These are phyloP conservation scores for Gonium pectorale DNA, from an alignment of 139 green algal genomes.

Conservation along the genomic window DNA sequence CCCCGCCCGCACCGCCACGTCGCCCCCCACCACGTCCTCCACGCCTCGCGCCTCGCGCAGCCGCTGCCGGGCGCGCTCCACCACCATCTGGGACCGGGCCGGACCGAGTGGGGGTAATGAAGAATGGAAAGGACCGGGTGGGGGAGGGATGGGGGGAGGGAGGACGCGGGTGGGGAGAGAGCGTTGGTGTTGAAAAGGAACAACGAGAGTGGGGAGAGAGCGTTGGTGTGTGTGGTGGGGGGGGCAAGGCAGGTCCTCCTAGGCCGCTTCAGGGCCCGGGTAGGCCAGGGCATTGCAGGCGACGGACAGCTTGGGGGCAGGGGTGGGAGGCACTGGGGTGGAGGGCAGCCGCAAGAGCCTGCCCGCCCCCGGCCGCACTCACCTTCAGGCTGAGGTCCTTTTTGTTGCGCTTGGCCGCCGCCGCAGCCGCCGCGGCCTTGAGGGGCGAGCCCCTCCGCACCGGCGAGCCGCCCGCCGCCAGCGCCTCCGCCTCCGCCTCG, in stretches of 20 bases:
- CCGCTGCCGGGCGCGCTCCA: constrained; percentile 58
- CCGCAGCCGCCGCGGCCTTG: neutral
- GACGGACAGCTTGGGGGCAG: no score
- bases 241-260: no score
- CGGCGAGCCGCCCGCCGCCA: neutral
- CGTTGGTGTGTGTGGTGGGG: no score
- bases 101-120: no score
- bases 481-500: constrained; percentile 8
- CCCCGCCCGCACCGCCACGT: constrained; percentile 58
- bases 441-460: neutral
- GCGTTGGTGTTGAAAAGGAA: no score
- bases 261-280: no score
- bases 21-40: constrained; percentile 37
- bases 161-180: neutral
- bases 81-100: constrained; percentile 46
- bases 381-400: constrained; percentile 44
- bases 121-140: no score
- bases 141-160: neutral
- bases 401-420: constrained; percentile 23
- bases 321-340: no score
- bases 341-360: no score
- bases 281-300: no score
- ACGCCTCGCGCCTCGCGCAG: constrained; percentile 52
- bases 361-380: no score
- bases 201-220: no score